A percentile compares a stretch with the other conserved stretches of the same genome.
These are phyloP conservation scores for Achaetomiella virescens DNA, from an alignment of 495 filamentous ascomycete species.

Conservation along the genomic window DNA sequence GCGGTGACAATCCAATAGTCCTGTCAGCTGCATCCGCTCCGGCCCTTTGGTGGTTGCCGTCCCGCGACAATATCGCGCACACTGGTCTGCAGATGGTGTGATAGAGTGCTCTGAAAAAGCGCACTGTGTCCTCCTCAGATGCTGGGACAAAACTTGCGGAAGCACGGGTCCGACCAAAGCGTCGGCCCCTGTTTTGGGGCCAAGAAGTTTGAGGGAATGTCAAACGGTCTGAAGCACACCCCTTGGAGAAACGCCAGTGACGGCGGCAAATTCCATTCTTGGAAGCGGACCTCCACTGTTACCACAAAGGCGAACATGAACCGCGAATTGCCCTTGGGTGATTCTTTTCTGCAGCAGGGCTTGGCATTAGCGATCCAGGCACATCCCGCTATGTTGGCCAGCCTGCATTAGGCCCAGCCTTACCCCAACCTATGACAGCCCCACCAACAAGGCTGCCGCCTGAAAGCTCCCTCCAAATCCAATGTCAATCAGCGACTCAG, in stretches of 20 bases:
- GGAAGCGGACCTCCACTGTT: not conserved
- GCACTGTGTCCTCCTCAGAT: not conserved
- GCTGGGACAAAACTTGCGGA: not conserved
- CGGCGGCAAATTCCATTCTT: not conserved
- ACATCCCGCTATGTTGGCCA: not conserved
- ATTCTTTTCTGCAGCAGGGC: not conserved
- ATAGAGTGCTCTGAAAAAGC: not conserved
- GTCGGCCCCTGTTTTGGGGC: not conserved
- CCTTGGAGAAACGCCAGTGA: not conserved
- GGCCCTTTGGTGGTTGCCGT: not conserved
- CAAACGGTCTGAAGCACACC: constrained; percentile 11
- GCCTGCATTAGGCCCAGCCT: constrained; percentile 10
- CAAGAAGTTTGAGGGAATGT: not conserved
- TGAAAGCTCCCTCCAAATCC: constrained; percentile 1
- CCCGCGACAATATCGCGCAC: constrained; percentile 9
- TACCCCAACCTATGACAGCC: constrained; percentile 7
- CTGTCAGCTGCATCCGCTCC: constrained; percentile 1
- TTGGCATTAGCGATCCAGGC: constrained; percentile 10
- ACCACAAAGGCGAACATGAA: not conserved
- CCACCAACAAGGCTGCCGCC: constrained; percentile 14
- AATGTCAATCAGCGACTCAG: not conserved
- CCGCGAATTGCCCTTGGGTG: not conserved
- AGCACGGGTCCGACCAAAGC: not conserved
- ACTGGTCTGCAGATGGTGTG: constrained; percentile 1
- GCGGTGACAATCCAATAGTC: constrained; percentile 14